These are phyloP conservation scores for Aspergillus funiculosus DNA, from an alignment of 495 filamentous ascomycete species.

Conservation along the genomic window DNA sequence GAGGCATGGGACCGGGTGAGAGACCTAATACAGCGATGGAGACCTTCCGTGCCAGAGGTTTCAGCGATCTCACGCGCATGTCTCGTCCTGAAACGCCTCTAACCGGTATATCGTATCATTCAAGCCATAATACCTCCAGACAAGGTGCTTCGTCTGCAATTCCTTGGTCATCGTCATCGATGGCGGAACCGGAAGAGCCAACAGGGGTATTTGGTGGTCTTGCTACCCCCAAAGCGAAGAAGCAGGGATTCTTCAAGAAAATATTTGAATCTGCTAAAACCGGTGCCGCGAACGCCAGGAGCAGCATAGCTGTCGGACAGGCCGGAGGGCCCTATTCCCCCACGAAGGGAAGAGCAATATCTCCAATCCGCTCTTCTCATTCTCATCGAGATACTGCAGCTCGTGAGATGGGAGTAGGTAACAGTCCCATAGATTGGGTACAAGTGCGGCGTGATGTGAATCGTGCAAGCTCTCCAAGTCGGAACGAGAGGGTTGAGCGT, in stretches of 20 bases:
- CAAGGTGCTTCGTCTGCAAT: constrained; percentile 44
- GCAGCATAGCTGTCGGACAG: constrained; percentile 68
- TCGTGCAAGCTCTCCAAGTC: constrained; percentile 83
- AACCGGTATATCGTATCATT: constrained; percentile 75
- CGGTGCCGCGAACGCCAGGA: constrained; percentile 80
- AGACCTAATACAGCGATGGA: constrained; percentile 52
- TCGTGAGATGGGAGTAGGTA: constrained; percentile 61
- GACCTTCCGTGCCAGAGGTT: constrained; percentile 34
- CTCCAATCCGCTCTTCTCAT: constrained; percentile 29
- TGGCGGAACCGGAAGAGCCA: constrained; percentile 39
- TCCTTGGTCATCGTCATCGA: constrained; percentile 39
- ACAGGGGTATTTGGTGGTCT: constrained; percentile 66
- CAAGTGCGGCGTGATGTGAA: constrained; percentile 94
- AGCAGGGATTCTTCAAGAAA: constrained; percentile 92
- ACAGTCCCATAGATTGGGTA: constrained; percentile 75
- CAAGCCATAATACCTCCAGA: constrained; percentile 67
- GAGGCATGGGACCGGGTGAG: constrained; percentile 46
- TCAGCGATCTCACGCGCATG: constrained; percentile 38
- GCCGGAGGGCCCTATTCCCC: constrained; percentile 44
- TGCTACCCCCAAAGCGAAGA: constrained; percentile 82
- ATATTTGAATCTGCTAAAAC: constrained; percentile 94
- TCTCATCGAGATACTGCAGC: constrained; percentile 47
- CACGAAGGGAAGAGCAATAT: constrained; percentile 39
- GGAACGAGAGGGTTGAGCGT: constrained; percentile 78
- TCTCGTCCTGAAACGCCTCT: constrained; percentile 64